phyloP scores from a whole-genome alignment of 2,329 filamentous ascomycete genomes.

The Trichophyton rubrum region DNA sequence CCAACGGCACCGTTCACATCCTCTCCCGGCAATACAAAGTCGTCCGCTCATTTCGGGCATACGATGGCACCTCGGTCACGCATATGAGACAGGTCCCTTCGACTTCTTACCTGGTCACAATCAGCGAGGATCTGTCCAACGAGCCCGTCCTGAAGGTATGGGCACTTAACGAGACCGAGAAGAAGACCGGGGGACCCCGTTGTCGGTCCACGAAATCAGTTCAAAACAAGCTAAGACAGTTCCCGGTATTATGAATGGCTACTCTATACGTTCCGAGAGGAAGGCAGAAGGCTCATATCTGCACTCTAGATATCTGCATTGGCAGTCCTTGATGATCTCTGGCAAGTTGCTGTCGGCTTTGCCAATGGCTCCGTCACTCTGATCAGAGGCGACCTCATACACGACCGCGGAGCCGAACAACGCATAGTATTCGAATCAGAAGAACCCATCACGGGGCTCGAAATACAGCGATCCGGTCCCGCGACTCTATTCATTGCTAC shows the following conservation, averaged over 20 bases:
- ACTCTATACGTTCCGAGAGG: background rate
- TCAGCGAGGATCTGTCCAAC: constrained; percentile 68
- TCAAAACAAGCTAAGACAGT: constrained; percentile 81
- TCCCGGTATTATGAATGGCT: constrained; percentile 52
- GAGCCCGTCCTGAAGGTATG: constrained; percentile 94
- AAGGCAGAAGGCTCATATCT: background rate
- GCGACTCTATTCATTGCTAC: constrained; percentile 88
- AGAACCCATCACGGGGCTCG: constrained; percentile 86
- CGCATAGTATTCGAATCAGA: constrained; percentile 93
- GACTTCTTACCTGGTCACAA: constrained; percentile 71
- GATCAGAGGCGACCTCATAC: constrained; percentile 83
- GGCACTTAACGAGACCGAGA: constrained; percentile 86
- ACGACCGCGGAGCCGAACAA: constrained; percentile 88
- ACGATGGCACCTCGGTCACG: constrained; percentile 63
- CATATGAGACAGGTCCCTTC: constrained; percentile 87
- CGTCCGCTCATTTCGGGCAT: constrained; percentile 72
- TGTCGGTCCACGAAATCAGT: constrained; percentile 78
- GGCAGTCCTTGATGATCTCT: constrained; percentile 71
- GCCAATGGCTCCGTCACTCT: constrained; percentile 90
- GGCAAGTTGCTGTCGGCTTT: constrained; percentile 89
- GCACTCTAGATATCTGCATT: constrained; percentile 59
- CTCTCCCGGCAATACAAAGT: constrained; percentile 80
- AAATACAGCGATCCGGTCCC: constrained; percentile 51
- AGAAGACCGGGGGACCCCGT: constrained; percentile 79
- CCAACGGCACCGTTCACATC: constrained; percentile 76